phyloP scores from a whole-genome alignment of 352 stramenopile species.

The Globisporangium emineosum region DNA sequence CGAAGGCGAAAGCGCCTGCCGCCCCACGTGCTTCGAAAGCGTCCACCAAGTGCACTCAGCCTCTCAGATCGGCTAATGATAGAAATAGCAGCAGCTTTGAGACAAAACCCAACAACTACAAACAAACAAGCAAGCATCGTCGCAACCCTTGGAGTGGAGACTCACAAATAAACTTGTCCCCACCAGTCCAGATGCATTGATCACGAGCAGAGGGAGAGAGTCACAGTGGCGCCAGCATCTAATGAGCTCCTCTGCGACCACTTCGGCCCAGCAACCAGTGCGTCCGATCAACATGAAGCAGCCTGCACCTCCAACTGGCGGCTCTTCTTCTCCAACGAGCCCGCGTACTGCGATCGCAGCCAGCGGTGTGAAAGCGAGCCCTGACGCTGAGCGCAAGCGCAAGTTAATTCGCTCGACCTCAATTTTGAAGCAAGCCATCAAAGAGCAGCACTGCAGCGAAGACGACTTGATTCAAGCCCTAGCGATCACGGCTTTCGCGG shows the following conservation, averaged over 20 bases:
- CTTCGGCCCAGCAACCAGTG: neutral
- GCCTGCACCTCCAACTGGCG: neutral
- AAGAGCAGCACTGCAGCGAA: slow-evolving; percentile 43
- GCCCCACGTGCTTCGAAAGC: no score
- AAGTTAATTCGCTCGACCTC: slow-evolving; percentile 44
- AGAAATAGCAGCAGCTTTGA: no score
- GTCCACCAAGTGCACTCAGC: no score
- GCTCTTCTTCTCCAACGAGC: slow-evolving; percentile 3
- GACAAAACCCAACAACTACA: no score
- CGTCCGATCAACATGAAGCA: slow-evolving; percentile 5
- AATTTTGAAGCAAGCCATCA: slow-evolving; percentile 44
- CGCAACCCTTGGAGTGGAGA: neutral
- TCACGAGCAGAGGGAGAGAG: neutral
- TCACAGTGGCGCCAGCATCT: neutral
- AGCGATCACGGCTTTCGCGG: slow-evolving; percentile 27
- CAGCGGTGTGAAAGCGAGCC: neutral
- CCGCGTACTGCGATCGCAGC: slow-evolving; percentile 3
- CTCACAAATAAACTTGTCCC: neutral
- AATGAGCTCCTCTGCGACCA: slow-evolving; percentile 1
- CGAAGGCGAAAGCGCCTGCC: no score
- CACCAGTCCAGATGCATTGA: neutral
- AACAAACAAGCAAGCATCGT: neutral
- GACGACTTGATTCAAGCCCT: slow-evolving; percentile 39
- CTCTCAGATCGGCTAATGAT: no score
- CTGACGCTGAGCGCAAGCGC: slow-evolving; percentile 39